A percentile compares a stretch with the other conserved stretches of the same genome.
These are phyloP conservation scores for Tylopilus vinaceipallidus DNA, from an alignment of 768 basidiomycete species.

Conservation along the genomic window DNA sequence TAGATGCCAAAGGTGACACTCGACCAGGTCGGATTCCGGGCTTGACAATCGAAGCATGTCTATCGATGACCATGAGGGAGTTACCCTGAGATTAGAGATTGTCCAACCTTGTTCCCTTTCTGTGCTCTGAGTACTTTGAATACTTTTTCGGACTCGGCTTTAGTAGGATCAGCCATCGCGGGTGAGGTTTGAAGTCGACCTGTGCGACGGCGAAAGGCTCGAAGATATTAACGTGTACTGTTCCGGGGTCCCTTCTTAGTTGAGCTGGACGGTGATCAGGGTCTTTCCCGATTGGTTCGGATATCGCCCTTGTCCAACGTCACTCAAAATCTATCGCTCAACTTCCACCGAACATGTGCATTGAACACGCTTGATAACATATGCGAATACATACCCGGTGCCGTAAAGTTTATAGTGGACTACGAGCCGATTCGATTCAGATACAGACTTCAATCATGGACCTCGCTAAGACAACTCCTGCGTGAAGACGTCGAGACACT, in stretches of 20 bases:
- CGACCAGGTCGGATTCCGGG: constrained; percentile 97
- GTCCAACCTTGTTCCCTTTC: constrained; percentile 82
- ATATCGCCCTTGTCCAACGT: no score
- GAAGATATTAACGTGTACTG: constrained; percentile 16
- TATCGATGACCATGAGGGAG: constrained; percentile 31
- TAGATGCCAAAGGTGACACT: constrained; percentile 96
- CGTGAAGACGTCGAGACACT: no score
- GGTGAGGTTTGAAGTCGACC: constrained; percentile 4
- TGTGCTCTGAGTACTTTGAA: constrained; percentile 81
- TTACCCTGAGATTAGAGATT: not conserved
- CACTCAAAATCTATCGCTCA: no score
- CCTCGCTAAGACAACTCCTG: no score
- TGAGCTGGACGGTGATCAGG: constrained; percentile 11
- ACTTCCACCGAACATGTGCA: no score
- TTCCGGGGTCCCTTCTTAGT: constrained; percentile 15
- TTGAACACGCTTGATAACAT: no score
- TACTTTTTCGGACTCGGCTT: constrained; percentile 82
- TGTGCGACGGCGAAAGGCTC: constrained; percentile 3
- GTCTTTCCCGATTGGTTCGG: constrained; percentile 5
- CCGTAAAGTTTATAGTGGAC: no score
- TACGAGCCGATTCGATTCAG: no score
- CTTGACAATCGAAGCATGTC: constrained; percentile 93
- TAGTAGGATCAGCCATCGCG: constrained; percentile 72
- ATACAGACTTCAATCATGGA: no score
- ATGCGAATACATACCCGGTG: no score